Evolutionary conservation across 805 yeast genomes (phyloP).

Genomic region (Pichia scutulata): DNA sequence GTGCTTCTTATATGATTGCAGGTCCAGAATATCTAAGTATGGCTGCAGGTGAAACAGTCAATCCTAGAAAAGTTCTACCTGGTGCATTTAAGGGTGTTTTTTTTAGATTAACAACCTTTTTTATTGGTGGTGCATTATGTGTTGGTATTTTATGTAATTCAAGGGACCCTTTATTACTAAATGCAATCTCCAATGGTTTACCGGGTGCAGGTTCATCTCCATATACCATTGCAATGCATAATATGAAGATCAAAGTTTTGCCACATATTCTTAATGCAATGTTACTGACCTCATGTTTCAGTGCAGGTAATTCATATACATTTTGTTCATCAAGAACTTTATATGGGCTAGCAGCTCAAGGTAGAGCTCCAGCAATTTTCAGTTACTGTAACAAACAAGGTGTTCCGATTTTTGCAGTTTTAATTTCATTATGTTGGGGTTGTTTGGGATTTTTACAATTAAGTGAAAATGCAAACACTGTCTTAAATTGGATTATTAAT

Average conservation of each 20-base stretch:
- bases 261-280: constrained; percentile 74
- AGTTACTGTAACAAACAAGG: constrained; percentile 58
- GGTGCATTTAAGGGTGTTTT: constrained; percentile 40
- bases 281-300: constrained; percentile 63
- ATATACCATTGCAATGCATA: constrained; percentile 71
- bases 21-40: constrained; percentile 43
- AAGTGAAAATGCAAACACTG: constrained; percentile 51
- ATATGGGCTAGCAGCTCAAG: constrained; percentile 61
- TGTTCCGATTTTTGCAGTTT: constrained; percentile 62
- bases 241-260: constrained; percentile 52
- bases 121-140: constrained; percentile 41
- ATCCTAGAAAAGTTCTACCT: constrained; percentile 39
- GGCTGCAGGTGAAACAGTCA: constrained; percentile 39
- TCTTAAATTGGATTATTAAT: constrained; percentile 65
- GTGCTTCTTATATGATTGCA: constrained; percentile 68
- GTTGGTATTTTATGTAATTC: constrained; percentile 39
- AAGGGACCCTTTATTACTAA: constrained; percentile 31
- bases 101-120: constrained; percentile 35
- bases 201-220: constrained; percentile 56
- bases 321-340: constrained; percentile 62
- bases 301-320: constrained; percentile 76
- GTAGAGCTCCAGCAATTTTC: constrained; percentile 66
- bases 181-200: constrained; percentile 27
- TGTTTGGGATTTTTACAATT: constrained; percentile 60
- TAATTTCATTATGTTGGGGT: constrained; percentile 52